Evolutionary conservation across 768 basidiomycete species (phyloP), one percentile per base, ranked within the genome.

Genomic region (Suillus hirtellus): DNA sequence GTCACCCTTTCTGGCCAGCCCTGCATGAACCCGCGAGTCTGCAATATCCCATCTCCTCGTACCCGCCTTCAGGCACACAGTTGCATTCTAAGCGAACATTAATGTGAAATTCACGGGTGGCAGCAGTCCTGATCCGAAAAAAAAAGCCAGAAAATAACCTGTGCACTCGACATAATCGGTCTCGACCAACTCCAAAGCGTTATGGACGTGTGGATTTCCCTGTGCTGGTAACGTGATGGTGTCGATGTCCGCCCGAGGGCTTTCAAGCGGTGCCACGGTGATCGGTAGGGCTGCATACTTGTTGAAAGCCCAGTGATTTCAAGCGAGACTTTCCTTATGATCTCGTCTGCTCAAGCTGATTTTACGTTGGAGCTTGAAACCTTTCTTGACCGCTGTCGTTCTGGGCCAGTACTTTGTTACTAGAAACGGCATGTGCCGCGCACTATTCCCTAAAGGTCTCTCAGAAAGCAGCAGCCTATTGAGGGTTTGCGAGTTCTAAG

Each of bases 31-130:
- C 55, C 55, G 55, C 37, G 15, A 40, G 55, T 24, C 21, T 37
- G 35, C 35, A 15, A 24, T 24, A 52, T 31, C 12, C 14, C 24
- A 49, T 49, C 53, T 21, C 24, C 24, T 24, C 54, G 35, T 53
- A 4, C 52, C 24, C 38, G 38, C 24, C 50, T 17, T 27, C 56
- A 58, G 56, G 56, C 40, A 58, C 56, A 2, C 27, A 34, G 8
- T 4, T 58, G 21, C 55, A 40, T 58, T 12, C 24, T 58, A 27
- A 58, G 56, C 56, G 24, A 56, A 42, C 56, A 27, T 58, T 11
- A 17, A 40, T 56, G 10, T 6, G 5, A 34, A 34, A 12, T 58
- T 58, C 40, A 42, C 38, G 40, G 24, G 35, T 34, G 34, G 11
- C 31, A 31, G 11, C 56, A 42, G 38, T 38, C 40, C 40, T 42